phyloP scores from a whole-genome alignment of 345 rosid genomes.

The Adansonia digitata region DNA sequence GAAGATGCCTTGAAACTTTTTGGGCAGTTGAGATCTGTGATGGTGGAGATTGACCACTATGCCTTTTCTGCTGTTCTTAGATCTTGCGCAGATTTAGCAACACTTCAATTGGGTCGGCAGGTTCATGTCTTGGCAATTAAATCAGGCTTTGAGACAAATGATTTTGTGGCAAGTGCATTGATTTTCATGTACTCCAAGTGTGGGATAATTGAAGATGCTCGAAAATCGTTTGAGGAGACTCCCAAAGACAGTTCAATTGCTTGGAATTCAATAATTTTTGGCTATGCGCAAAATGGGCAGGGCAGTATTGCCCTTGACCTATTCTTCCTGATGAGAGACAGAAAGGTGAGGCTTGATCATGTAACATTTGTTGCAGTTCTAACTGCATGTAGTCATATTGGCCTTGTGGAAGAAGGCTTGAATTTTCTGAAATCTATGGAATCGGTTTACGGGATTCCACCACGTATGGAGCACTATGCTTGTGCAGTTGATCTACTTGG shows the following conservation, averaged over 20 bases:
- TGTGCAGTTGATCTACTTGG: conserved; percentile 76
- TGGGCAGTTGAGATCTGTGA: conserved; percentile 40
- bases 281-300: conserved; percentile 72
- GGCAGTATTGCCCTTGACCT: conserved; percentile 53
- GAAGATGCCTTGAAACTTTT: conserved; percentile 55
- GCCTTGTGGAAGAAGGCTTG: conserved; percentile 55
- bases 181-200: conserved; percentile 79
- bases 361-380: conserved; percentile 64
- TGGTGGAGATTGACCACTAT: conserved; percentile 54
- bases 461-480: conserved; percentile 74
- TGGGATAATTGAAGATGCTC: conserved; percentile 58
- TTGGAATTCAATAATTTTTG: conserved; percentile 73
- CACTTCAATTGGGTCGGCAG: conserved; percentile 64
- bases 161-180: conserved; percentile 68
- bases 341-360: conserved; percentile 55
- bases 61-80: conserved; percentile 69
- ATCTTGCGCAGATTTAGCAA: conserved; percentile 74
- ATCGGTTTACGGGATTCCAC: conserved; percentile 47
- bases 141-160: conserved; percentile 50
- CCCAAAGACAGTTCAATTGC: conserved; percentile 44
- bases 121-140: conserved; percentile 50
- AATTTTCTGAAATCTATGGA: conserved; percentile 52
- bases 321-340: conserved; percentile 50
- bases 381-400: conserved; percentile 77
- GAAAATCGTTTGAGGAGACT: conserved; percentile 49